Evolutionary conservation across 192 early-diverging fungal species (phyloP).

Genomic region (Umbelopsis sp.): DNA sequence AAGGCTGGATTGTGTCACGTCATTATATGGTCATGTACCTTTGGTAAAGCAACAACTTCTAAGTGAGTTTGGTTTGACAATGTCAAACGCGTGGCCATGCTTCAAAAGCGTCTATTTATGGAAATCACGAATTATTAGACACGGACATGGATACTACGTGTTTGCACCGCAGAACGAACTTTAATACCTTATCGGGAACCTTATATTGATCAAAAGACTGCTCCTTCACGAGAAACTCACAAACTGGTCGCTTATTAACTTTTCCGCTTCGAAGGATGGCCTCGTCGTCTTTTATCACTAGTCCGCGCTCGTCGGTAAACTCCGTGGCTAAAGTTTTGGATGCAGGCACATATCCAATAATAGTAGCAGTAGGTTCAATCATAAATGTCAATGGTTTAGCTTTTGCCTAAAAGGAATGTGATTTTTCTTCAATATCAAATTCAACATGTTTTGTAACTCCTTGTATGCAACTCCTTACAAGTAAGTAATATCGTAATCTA

Average conservation of each 20-base stretch:
- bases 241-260: constrained; percentile 28
- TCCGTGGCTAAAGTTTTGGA: constrained; percentile 26
- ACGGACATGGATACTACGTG: too few species aligned
- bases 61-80: constrained; percentile 62
- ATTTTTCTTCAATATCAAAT: not conserved
- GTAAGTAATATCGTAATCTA: constrained; percentile 74
- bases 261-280: constrained; percentile 23
- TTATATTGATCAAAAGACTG: constrained; percentile 43
- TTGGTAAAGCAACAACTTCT: constrained; percentile 86
- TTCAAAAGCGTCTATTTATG: constrained; percentile 46
- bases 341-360: constrained; percentile 47
- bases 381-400: constrained; percentile 44
- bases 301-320: constrained; percentile 43
- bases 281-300: constrained; percentile 25
- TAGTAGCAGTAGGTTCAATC: constrained; percentile 36
- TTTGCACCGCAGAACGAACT: too few species aligned
- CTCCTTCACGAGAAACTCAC: constrained; percentile 21
- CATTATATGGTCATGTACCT: constrained; percentile 34
- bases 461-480: constrained; percentile 40
- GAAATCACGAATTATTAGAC: too few species aligned
- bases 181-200: constrained; percentile 48
- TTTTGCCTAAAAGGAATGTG: constrained; percentile 23
- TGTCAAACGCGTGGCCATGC: constrained; percentile 60
- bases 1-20: not conserved
- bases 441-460: not conserved